Evolutionary conservation across 2,329 filamentous ascomycete species (phyloP).

Genomic region (Aspergillus nomiae): DNA sequence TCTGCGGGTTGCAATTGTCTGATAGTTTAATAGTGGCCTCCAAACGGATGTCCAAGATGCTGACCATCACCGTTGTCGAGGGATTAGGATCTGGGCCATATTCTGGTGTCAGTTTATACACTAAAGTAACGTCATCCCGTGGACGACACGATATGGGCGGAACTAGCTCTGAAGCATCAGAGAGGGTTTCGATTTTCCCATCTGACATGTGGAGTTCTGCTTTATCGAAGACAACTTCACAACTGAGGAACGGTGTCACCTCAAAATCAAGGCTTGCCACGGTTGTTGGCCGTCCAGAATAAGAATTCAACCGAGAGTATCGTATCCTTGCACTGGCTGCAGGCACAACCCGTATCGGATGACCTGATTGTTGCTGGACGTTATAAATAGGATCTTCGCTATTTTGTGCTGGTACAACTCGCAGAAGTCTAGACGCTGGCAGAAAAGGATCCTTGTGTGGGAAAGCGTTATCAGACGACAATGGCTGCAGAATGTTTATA

Average conservation of each 20-base stretch:
- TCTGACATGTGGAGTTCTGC: conserved; percentile 50
- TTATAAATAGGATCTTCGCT: conserved; percentile 54
- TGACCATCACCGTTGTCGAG: conserved; percentile 41
- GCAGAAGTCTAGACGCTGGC: conserved; percentile 59
- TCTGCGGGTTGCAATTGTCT: conserved; percentile 44
- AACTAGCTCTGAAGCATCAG: conserved; percentile 35
- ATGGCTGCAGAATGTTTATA: conserved; percentile 59
- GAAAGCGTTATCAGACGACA: conserved; percentile 53
- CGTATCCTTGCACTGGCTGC: conserved; percentile 59
- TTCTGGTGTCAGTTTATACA: conserved; percentile 55
- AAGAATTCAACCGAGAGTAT: conserved; percentile 53
- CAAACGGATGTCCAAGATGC: conserved; percentile 51
- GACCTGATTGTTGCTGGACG: conserved; percentile 55
- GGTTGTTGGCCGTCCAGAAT: conserved; percentile 47
- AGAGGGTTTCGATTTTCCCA: conserved; percentile 49
- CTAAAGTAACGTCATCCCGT: conserved; percentile 59
- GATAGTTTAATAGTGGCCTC: conserved; percentile 44
- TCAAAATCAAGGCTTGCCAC: conserved; percentile 59
- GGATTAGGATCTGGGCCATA: conserved; percentile 38
- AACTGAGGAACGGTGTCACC: conserved; percentile 54
- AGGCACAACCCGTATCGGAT: conserved; percentile 57
- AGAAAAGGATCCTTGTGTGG: conserved; percentile 54
- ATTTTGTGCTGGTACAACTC: conserved; percentile 55
- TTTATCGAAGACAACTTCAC: conserved; percentile 52
- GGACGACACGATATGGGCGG: conserved; percentile 49